Evolutionary conservation across 192 early-diverging fungal species (phyloP), one percentile per base, ranked within the genome.

Genomic region (Globomyces pollinis-pini): DNA sequence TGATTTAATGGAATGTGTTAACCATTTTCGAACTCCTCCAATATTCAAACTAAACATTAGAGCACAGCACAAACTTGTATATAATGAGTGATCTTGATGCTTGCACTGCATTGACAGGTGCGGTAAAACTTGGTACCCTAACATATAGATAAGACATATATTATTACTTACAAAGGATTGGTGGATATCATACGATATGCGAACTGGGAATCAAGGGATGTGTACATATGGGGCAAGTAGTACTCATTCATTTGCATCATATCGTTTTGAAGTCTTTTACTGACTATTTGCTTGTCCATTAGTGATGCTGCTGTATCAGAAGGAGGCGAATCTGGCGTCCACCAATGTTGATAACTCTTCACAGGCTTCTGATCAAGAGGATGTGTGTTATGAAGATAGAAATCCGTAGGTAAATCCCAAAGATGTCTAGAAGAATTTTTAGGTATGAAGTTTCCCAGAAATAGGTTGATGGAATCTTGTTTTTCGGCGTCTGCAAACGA

Each of bases 401-500:
- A 88, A 60, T 92, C 90, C 3, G 74, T 84, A 2, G 71, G 65
- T 2, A 94, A 59, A 31, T 92, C 89, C 90, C 91, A 92, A 7
- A 93, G 64, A 11, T 76, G 66, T 11, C 66, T 64, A 96, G 95
- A 5, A 67, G 51, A 26, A 55, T 72, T 35, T 6, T 47, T 26
- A 16, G 55, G 38, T 15, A 55, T 35, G 55, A 71, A 88, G 50
- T 84, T 86, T 11, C 88, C 88, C 29, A 94, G 62, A 61, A 94
- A 94, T 23, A 86, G 68, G 42, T 94, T 93, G 56, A 98, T 96
- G 0, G 94, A 88, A 62, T 91, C 91, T 51, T 99, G 96, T 61
- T 96, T 94, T 66, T 99, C 96, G 38, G 89, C 86, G 74, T 99
- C 96, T 82, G 63, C 83, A 67, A 99, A 91, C 24, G 90, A 88